Conservation (phyloP, 331 rosid genomes). For the Cydonia oblonga region DNA sequence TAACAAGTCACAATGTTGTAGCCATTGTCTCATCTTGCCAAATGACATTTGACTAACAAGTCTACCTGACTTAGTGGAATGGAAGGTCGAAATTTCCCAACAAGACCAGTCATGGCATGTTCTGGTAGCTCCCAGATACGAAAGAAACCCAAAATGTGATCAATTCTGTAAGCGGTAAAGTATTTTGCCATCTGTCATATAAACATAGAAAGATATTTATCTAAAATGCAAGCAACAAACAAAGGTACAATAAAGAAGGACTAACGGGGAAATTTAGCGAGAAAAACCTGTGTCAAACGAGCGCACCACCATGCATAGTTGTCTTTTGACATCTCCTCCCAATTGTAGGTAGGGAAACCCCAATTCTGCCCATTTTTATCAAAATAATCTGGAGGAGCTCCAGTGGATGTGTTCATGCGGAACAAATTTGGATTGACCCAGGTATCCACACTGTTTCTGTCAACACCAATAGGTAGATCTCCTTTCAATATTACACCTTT, state of each 20-base stretch:
- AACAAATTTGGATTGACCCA: slow-evolving; percentile 90
- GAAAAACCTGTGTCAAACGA: slow-evolving; percentile 86
- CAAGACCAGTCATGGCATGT: slow-evolving; percentile 78
- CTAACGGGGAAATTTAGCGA: not conserved
- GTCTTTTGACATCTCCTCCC: slow-evolving; percentile 98
- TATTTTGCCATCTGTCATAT: slow-evolving; percentile 80
- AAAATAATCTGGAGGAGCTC: slow-evolving; percentile 98
- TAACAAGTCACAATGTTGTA: not conserved
- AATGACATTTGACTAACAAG: slow-evolving; percentile 6
- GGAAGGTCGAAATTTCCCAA: slow-evolving; percentile 94
- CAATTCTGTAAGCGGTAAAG: slow-evolving; percentile 93
- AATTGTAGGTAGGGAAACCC: slow-evolving; percentile 98
- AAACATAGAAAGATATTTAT: slow-evolving; percentile 21
- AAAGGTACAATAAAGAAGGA: not conserved
- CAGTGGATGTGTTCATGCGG: slow-evolving; percentile 94
- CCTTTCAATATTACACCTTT: slow-evolving; percentile 89
- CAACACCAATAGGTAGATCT: slow-evolving; percentile 96
- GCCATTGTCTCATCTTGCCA: not conserved
- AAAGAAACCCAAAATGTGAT: slow-evolving; percentile 92
- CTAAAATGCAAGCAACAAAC: not conserved
- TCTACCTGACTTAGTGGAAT: slow-evolving; percentile 85
- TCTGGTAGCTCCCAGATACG: slow-evolving; percentile 98
- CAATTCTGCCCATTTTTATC: slow-evolving; percentile 99
- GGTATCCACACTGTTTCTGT: slow-evolving; percentile 90
- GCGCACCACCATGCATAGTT: slow-evolving; percentile 94